Base-by-base conservation (phyloP, 495 filamentous ascomycete genomes). In the Xylaria grammica region DNA sequence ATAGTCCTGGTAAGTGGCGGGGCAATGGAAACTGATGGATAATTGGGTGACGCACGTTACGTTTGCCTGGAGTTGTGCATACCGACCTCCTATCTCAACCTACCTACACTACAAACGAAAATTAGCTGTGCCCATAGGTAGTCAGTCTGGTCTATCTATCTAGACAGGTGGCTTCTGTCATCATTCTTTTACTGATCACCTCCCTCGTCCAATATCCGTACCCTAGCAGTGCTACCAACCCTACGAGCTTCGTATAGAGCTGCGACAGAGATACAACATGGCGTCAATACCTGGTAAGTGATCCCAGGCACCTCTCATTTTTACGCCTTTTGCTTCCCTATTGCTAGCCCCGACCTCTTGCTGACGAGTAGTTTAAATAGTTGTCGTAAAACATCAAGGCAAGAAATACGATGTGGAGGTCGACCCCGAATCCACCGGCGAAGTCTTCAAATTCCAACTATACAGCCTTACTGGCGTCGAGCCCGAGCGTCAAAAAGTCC, bases 381-480 rank as follows among this genome's bases (percentile, higher is more conserved):
- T 98, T 70, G 84, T 95, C 69, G 90, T 99, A 59, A 98, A 96
- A 77, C 95, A 98, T 76, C 87, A 91, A 69, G 94, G 94, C 75
- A 97, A 96, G 77, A 91, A 91, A 72, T 88, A 98, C 79, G 89
- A 97, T 70, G 86, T 99, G 73, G 93, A 97, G 63, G 86, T 98
- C 66, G 94, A 98, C 74, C 85, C 89, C 48, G 83, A 87, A 17
- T 89, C 91, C 19, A 91, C 86, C 63, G 95, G 94, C 77, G 95
- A 98, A 75, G 90, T 89, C 44, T 91, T 99, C 80, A 99, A 99
- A 71, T 93, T 87, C 72, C 95, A 98, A 74, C 86, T 99, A 22
- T 99, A 89, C 78, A 97, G 93, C 56, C 80, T 99, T 11, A 99
- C 95, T 24, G 92, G 92, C 56, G 96, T 99, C 71, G 95, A 98